Conservation (phyloP, 1,284 basidiomycete species). For the Apiotrichum akiyoshidainum region DNA sequence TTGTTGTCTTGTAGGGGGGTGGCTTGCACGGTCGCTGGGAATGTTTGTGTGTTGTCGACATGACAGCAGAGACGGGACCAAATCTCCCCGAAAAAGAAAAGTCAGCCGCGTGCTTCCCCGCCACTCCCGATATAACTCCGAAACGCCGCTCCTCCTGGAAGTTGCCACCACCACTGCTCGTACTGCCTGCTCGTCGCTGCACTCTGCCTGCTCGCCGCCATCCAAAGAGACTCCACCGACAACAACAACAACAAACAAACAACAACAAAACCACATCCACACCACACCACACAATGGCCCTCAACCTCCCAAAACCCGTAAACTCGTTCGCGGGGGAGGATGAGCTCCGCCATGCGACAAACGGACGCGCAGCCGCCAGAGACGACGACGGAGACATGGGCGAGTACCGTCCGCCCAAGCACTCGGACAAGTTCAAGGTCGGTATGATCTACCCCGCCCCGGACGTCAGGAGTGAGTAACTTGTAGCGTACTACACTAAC, state of each 20-base stretch:
- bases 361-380: conserved; percentile 18
- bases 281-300: conserved; percentile 26
- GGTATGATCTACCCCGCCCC: conserved; percentile 88
- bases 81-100: not conserved
- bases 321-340: conserved; percentile 47
- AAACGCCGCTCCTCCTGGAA: not conserved
- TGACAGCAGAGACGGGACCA: not conserved
- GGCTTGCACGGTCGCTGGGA: too few species aligned
- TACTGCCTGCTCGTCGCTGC: not conserved
- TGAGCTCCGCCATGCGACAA: conserved; percentile 32
- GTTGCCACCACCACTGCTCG: not conserved
- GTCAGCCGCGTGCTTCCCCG: not conserved
- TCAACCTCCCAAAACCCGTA: conserved; percentile 49
- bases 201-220: not conserved
- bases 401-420: conserved; percentile 48
- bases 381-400: conserved; percentile 29
- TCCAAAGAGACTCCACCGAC: not conserved
- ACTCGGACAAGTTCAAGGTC: conserved; percentile 63
- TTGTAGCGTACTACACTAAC: conserved; percentile 9
- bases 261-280: not conserved
- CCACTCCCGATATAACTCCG: conserved; percentile 2
- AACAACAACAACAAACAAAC: not conserved
- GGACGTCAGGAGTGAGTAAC: conserved; percentile 77
- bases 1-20: not conserved
- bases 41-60: too few species aligned